Evolutionary conservation across 176 grass and related monocot genomes (phyloP).

Genomic region (Bromus sterilis): DNA sequence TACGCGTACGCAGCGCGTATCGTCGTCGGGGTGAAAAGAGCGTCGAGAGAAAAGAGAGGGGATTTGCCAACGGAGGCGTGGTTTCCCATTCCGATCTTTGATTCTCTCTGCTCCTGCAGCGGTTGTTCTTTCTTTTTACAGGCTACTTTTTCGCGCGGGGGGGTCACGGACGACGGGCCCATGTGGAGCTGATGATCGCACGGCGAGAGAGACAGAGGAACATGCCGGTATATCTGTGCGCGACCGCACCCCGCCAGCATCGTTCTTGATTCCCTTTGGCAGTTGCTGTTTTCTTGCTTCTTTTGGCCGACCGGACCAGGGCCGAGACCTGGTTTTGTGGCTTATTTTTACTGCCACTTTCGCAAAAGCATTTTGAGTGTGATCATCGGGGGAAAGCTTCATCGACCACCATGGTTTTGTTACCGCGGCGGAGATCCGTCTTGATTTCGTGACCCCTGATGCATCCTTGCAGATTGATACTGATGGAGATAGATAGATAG

Average conservation of each 20-base stretch:
- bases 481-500: background rate
- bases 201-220: background rate
- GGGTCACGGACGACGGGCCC: background rate
- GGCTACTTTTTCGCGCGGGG: background rate
- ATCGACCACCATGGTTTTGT: too few relatives aligned
- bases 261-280: background rate
- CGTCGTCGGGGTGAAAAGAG: constrained; percentile 3
- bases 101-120: background rate
- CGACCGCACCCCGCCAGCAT: background rate
- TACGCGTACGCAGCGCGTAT: too few relatives aligned
- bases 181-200: background rate
- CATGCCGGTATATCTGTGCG: background rate
- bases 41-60: background rate
- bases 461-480: background rate
- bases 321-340: background rate
- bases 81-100: constrained; percentile 21
- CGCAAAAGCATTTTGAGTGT: too few relatives aligned
- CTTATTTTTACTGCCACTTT: background rate
- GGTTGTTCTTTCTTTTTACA: background rate
- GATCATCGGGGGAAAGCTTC: too few relatives aligned
- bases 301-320: background rate
- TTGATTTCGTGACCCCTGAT: background rate
- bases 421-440: too few relatives aligned
- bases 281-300: background rate
- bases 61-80: background rate